Conservation (phyloP, 2,329 filamentous ascomycete genomes). For the Plenodomus biglobosus region DNA sequence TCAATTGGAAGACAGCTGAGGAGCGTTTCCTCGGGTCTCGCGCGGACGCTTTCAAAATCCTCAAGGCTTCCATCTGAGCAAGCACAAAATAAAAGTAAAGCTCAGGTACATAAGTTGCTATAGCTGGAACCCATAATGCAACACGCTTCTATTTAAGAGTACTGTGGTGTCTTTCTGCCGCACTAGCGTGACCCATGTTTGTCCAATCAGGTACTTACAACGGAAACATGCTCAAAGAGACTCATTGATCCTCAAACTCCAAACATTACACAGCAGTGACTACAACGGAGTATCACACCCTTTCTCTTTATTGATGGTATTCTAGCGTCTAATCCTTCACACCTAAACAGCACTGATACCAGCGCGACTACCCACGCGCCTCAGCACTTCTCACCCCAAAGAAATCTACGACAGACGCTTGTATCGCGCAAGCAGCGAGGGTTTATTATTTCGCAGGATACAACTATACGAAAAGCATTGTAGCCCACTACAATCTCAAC, state of each 20-base stretch:
- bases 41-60: slow-evolving; percentile 43
- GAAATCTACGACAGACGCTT: too few species aligned
- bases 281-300: too few species aligned
- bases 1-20: slow-evolving; percentile 75
- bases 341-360: not conserved
- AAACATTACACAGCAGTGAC: slow-evolving; percentile 3
- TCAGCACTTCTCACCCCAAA: too few species aligned
- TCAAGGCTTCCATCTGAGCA: slow-evolving; percentile 40
- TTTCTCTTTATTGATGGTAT: not conserved
- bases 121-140: not conserved
- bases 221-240: slow-evolving; percentile 43
- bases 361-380: too few species aligned
- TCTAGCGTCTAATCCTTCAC: not conserved
- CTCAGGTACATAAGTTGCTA: not conserved
- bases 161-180: slow-evolving; percentile 21
- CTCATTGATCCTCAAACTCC: slow-evolving; percentile 30
- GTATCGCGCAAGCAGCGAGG: too few species aligned
- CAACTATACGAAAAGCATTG: too few species aligned
- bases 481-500: too few species aligned
- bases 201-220: slow-evolving; percentile 36
- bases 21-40: slow-evolving; percentile 57
- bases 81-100: not conserved
- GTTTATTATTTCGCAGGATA: too few species aligned
- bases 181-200: slow-evolving; percentile 10
- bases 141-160: slow-evolving; percentile 10